Evolutionary conservation across 306 rosid genomes (phyloP).

Genomic region (Castanea crenata): DNA sequence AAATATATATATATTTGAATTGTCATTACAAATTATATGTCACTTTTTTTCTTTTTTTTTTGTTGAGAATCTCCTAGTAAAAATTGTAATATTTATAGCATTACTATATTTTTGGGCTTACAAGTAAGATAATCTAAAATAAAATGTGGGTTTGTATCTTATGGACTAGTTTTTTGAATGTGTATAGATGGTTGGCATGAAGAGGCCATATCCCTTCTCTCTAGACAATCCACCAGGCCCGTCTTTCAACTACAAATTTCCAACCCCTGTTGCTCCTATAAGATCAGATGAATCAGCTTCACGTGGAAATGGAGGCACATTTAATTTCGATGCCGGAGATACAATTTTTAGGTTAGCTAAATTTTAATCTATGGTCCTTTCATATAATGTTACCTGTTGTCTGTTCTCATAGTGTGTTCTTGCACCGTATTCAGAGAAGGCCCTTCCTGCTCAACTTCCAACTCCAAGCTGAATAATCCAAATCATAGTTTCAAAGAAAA

Average conservation of each 20-base stretch:
- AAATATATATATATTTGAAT: too few species aligned
- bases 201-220: conserved; percentile 66
- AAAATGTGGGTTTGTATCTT: background rate
- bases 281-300: conserved; percentile 40
- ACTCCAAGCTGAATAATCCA: conserved; percentile 31
- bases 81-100: too few species aligned
- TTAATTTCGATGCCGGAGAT: conserved; percentile 29
- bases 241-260: conserved; percentile 37
- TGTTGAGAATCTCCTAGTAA: fast-evolving
- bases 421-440: conserved; percentile 47
- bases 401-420: conserved; percentile 20
- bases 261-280: conserved; percentile 35
- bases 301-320: conserved; percentile 25
- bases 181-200: conserved; percentile 59
- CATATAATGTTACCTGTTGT: conserved; percentile 1
- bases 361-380: conserved; percentile 8
- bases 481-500: conserved; percentile 34
- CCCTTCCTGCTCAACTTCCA: conserved; percentile 39
- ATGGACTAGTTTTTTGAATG: background rate
- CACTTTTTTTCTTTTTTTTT: too few species aligned
- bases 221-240: conserved; percentile 41
- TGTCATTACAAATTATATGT: too few species aligned
- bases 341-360: conserved; percentile 46
- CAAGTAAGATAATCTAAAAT: background rate
- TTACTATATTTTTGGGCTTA: background rate